Percentiles rank a stretch among this genome's conserved stretches.
Conservation (phyloP, 2,329 filamentous ascomycete genomes). For the Apiospora pterosperma region DNA sequence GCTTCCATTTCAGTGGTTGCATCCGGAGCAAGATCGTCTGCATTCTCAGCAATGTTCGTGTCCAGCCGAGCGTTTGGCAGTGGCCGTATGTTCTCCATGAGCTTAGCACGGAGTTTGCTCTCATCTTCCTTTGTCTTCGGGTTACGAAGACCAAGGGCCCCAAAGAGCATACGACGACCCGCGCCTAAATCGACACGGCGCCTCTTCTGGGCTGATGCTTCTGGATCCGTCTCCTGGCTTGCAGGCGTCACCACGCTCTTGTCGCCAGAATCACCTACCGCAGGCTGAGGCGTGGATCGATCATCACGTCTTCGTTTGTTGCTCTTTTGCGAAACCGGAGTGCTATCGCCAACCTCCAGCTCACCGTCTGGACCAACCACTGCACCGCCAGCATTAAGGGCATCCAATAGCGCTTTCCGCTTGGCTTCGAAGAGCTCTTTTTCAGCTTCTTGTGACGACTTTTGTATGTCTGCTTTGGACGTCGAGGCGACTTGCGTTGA, state of each 20-base stretch:
- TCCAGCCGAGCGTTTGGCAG: constrained; percentile 32
- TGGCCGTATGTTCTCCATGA: constrained; percentile 53
- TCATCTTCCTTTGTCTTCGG: constrained; percentile 69
- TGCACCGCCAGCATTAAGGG: constrained; percentile 48
- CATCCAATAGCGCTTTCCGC: constrained; percentile 47
- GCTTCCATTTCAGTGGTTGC: background rate
- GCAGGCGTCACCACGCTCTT: background rate
- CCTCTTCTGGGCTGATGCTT: constrained; percentile 24
- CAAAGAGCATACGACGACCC: constrained; percentile 66
- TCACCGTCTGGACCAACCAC: constrained; percentile 34
- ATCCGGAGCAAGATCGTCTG: constrained; percentile 8
- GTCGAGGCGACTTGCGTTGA: background rate
- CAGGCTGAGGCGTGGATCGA: background rate
- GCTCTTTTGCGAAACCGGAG: background rate
- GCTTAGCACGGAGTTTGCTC: constrained; percentile 54
- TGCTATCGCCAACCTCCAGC: constrained; percentile 4
- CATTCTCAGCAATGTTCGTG: constrained; percentile 15
- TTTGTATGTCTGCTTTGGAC: background rate
- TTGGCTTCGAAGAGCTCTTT: constrained; percentile 45
- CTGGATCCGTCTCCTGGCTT: constrained; percentile 10
- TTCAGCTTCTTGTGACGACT: constrained; percentile 16
- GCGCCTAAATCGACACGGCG: constrained; percentile 50
- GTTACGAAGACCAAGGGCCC: constrained; percentile 65
- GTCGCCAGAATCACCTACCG: background rate
- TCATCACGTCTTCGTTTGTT: constrained; percentile 22